Evolutionary conservation across 176 grass and related monocot genomes (phyloP).

Genomic region (Lolium rigidum): DNA sequence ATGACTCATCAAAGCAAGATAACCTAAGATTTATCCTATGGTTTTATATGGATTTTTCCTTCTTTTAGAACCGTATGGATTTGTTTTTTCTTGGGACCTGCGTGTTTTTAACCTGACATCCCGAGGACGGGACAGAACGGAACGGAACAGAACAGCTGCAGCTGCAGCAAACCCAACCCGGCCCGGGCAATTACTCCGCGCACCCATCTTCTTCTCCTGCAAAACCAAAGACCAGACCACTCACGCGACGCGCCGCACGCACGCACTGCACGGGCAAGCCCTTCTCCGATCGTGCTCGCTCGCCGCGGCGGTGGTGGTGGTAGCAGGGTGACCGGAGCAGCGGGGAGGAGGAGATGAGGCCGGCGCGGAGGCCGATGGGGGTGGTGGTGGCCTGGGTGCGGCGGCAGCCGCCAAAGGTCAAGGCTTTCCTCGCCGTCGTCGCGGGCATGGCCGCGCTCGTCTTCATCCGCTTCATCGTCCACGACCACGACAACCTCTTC

Average conservation of each 20-base stretch:
- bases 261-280: neutral
- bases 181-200: neutral
- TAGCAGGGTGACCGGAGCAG: slow-evolving; percentile 2
- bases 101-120: slow-evolving; percentile 1
- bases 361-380: slow-evolving; percentile 59
- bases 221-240: neutral
- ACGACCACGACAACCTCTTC: slow-evolving; percentile 99
- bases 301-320: neutral
- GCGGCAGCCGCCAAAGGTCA: slow-evolving; percentile 95
- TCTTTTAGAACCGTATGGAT: neutral
- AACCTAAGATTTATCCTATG: neutral
- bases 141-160: slow-evolving; percentile 39
- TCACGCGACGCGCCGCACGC: neutral
- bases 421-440: slow-evolving; percentile 94
- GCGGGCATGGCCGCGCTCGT: slow-evolving; percentile 92
- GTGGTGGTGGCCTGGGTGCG: slow-evolving; percentile 64
- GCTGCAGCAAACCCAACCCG: slow-evolving; percentile 39
- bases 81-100: neutral
- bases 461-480: slow-evolving; percentile 92
- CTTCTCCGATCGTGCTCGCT: slow-evolving; percentile 40
- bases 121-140: neutral
- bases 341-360: slow-evolving; percentile 50
- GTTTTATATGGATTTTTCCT: neutral
- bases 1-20: slow-evolving; percentile 10
- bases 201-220: slow-evolving; percentile 12